Evolutionary conservation across 345 rosid genomes (phyloP), one percentile per base, ranked within the genome.

Genomic region (Gossypium herbaceum): DNA sequence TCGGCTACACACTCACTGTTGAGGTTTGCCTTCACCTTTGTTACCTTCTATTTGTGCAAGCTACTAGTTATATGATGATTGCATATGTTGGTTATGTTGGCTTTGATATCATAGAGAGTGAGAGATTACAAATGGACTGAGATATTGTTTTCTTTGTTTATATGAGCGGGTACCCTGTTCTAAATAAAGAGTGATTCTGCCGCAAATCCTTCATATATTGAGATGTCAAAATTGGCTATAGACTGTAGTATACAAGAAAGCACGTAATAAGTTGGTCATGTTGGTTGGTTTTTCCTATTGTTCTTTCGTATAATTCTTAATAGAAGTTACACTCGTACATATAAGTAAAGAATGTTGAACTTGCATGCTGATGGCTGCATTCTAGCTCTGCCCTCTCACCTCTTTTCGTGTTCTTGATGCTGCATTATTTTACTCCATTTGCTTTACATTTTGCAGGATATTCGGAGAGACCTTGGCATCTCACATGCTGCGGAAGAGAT

Each of bases 401-500:
- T 51, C 59, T 11, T 52, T 29, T 50, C 16, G 2, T 29, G 75
- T 72, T 41, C 51, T 60, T 47, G 64, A 25, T 39, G 24, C 12
- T 56, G 45, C 22, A 64, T 60, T 48, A 34, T 16, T 48, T 44
- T 22, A 43, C 61, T n/a, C 1, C 25, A 15, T 9, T 1, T 17
- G 29, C 16, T n/a, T 56, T 71, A 45, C 34, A 3, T 64, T 10
- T 24, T 56, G 25, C 82, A 86, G 89, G 86, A 86, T 29, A 76
- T 83, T 60, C 82, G 81, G 67, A 78, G 87, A 75, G 86, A 83
- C 66, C 76, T 83, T 27, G 87, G 89, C 52, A 79, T 82, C 61
- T 83, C 85, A 17, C 68, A 69, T 44, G 75, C 82, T 25, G 77
- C 73, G n/a, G 82, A 75, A 34, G 83, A 73, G 48, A 19, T 44